Conservation (phyloP, 2,329 filamentous ascomycete species). For the Penicillium brevicompactum region DNA sequence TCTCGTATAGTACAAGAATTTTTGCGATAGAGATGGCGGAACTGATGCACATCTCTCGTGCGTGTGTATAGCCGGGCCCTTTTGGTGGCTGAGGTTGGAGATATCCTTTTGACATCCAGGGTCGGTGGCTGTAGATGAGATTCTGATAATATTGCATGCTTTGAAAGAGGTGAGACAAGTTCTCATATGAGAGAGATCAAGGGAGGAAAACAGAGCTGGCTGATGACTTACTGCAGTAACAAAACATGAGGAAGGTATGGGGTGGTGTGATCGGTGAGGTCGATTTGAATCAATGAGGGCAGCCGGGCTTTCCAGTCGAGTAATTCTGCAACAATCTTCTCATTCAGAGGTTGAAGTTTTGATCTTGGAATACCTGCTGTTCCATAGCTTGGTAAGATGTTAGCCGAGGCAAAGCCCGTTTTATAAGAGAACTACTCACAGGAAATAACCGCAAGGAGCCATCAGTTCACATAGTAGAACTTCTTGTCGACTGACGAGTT, state of each 20-base stretch:
- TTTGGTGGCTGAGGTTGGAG: conserved; percentile 34
- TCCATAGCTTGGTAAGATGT: conserved; percentile 8
- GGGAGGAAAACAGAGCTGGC: not conserved
- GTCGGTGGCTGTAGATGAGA: conserved; percentile 38
- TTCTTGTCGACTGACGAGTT: conserved; percentile 15
- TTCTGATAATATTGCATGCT: conserved; percentile 39
- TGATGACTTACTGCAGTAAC: conserved; percentile 28
- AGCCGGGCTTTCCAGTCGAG: conserved; percentile 31
- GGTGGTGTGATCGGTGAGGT: conserved; percentile 20
- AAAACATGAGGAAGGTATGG: conserved; percentile 32
- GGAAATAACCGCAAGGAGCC: conserved; percentile 31
- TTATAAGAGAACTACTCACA: conserved; percentile 18
- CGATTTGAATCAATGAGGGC: conserved; percentile 24
- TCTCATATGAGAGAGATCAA: not conserved
- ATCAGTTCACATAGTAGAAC: conserved; percentile 36
- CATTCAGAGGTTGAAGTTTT: conserved; percentile 27
- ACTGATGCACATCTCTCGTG: conserved; percentile 20
- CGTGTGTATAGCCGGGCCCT: conserved; percentile 12
- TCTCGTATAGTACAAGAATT: conserved; percentile 14
- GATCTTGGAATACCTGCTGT: conserved; percentile 21
- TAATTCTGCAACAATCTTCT: conserved; percentile 17
- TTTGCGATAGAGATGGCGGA: conserved; percentile 21
- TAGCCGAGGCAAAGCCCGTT: not conserved
- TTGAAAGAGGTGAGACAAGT: not conserved
- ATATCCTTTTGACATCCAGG: conserved; percentile 36